These are phyloP conservation scores for Coccomyxa sp. DNA, from an alignment of 139 green algal species.

Conservation along the genomic window DNA sequence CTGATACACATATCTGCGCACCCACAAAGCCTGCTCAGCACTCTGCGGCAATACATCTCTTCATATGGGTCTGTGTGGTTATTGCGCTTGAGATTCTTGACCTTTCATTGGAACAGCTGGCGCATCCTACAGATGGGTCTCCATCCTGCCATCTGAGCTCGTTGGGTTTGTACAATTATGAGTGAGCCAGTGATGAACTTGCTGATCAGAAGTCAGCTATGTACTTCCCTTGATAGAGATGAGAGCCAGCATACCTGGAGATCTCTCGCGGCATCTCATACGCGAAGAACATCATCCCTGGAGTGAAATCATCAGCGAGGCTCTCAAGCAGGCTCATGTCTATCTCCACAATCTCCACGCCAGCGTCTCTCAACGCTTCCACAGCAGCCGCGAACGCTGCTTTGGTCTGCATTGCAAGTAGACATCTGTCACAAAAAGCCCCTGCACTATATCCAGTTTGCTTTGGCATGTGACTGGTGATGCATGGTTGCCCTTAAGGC, in stretches of 20 bases:
- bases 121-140: background rate
- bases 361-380: background rate
- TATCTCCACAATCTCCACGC: background rate
- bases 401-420: background rate
- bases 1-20: background rate
- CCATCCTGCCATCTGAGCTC: background rate
- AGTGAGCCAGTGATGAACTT: too few relatives aligned
- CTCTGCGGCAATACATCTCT: background rate
- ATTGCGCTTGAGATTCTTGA: background rate
- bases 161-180: background rate
- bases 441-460: too few relatives aligned
- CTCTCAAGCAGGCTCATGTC: background rate
- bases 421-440: too few relatives aligned
- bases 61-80: background rate
- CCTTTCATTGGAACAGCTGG: background rate
- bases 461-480: too few relatives aligned
- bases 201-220: background rate
- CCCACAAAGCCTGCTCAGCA: background rate
- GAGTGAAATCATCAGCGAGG: background rate
- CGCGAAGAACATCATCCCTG: background rate
- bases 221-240: background rate
- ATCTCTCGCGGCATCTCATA: constrained; percentile 7
- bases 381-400: background rate
- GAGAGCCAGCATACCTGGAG: background rate
- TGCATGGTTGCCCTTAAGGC: too few relatives aligned